phyloP scores from a whole-genome alignment of 2,329 filamentous ascomycete species.

The Cercospora canescens region DNA sequence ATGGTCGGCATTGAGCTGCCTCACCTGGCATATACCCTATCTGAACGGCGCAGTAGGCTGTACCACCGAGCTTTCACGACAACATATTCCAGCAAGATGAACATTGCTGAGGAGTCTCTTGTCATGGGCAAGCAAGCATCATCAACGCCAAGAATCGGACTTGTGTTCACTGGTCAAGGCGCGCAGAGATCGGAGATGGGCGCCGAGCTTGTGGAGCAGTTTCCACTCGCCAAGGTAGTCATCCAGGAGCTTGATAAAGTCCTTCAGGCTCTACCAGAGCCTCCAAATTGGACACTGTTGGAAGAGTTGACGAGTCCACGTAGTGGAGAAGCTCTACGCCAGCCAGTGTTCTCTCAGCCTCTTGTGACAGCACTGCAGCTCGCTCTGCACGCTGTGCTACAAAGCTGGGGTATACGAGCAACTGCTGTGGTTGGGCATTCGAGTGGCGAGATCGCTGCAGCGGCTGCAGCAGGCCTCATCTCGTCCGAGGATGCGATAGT shows the following conservation, averaged over 20 bases:
- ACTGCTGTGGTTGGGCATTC: conserved; percentile 33
- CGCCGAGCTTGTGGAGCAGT: background rate
- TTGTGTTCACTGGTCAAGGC: conserved; percentile 25
- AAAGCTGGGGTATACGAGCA: conserved; percentile 21
- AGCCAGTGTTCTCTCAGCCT: conserved; percentile 10
- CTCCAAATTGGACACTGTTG: conserved; percentile 34
- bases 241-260: conserved; percentile 47
- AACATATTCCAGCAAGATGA: background rate
- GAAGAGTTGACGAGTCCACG: background rate
- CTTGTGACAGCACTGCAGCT: conserved; percentile 17
- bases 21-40: no score
- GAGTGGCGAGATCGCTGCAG: conserved; percentile 35
- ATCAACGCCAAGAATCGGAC: background rate
- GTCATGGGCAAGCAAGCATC: background rate
- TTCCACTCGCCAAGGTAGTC: conserved; percentile 21
- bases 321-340: background rate
- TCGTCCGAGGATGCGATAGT: conserved; percentile 16
- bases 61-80: background rate
- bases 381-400: conserved; percentile 6
- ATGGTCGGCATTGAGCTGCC: background rate
- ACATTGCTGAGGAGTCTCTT: background rate
- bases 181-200: conserved; percentile 23
- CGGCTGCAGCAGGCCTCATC: conserved; percentile 29
- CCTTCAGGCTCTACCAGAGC: conserved; percentile 37
- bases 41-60: background rate